Evolutionary conservation across 2,329 filamentous ascomycete genomes (phyloP), one percentile per base, ranked within the genome.

Genomic region (Fusarium irregulare): DNA sequence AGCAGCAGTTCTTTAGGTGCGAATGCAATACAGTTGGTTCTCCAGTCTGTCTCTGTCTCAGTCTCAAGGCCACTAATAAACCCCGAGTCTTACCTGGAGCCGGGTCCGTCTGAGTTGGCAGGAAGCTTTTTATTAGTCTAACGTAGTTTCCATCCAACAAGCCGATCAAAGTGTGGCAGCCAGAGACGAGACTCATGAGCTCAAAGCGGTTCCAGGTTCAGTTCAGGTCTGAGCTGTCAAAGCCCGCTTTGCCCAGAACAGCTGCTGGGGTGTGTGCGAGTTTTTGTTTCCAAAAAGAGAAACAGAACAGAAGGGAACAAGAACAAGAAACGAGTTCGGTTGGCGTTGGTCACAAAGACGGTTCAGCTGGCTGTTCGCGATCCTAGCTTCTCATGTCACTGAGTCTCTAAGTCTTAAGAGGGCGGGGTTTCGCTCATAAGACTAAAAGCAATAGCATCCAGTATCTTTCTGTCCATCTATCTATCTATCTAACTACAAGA

Each of bases 161-260:
- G 9, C 13, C 21, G 18, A 16, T 44, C 23, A 20, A 25, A 53
- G 49, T 53, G 49, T 41, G 49, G 23, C 49, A 53, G 34, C 49
- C 12, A 37, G 21, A 51, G 23, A n/a, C 21, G 10, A n/a, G 34
- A 37, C 20, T 27, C 9, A 27, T 25, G 23, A 46, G 47, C 64
- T 54, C 46, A 48, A 59, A 57, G 57, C 57, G 47, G 55, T 67
- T 74, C 62, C 49, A 53, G 20, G 18, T 53, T 62, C 28, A 56
- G 18, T 53, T 62, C 28, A 56, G 41, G 48, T 28, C 48, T 30
- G 32, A 62, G 60, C 56, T 46, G 56, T 62, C 57, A 75, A 66
- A 68, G 59, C 53, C 65, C 62, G 60, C 73, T 66, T 73, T 75
- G 41, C 71, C 73, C 54, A 75, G 72, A 75, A 64, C 73, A 76